Conservation (phyloP, 768 basidiomycete genomes). For the Lactifluus hygrophoroides region DNA sequence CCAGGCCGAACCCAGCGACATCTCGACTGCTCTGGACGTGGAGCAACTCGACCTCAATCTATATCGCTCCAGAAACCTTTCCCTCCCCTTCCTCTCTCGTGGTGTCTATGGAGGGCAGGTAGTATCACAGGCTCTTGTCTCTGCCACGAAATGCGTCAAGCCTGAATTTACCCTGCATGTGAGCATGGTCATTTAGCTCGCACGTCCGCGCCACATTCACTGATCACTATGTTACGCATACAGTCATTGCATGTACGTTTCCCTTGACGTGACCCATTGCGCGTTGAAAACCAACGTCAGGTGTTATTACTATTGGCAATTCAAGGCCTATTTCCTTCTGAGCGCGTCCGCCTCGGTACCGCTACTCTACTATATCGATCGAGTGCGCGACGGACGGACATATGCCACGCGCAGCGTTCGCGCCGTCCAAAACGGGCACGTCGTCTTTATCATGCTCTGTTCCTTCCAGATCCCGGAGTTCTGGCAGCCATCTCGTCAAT, state of each 20-base stretch:
- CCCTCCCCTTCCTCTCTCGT: conserved; percentile 49
- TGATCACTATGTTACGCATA: background rate
- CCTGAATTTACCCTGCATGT: conserved; percentile 64
- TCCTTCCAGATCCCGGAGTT: conserved; percentile 79
- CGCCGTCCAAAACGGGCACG: conserved; percentile 39
- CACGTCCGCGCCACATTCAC: background rate
- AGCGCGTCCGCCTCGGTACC: conserved; percentile 66
- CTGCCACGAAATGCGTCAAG: conserved; percentile 69
- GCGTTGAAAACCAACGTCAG: background rate
- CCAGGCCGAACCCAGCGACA: conserved; percentile 30
- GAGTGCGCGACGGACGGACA: conserved; percentile 63
- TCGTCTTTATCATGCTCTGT: conserved; percentile 60
- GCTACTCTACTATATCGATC: conserved; percentile 72
- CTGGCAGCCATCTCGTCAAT: conserved; percentile 62
- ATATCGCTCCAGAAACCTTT: conserved; percentile 69
- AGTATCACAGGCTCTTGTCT: conserved; percentile 77
- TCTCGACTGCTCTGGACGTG: conserved; percentile 67
- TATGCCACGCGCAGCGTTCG: conserved; percentile 52
- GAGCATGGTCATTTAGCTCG: conserved; percentile 29
- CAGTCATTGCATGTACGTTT: conserved; percentile 64
- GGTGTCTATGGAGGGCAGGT: conserved; percentile 88
- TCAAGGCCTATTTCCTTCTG: conserved; percentile 73
- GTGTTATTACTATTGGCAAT: background rate
- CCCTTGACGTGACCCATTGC: background rate
- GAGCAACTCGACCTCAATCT: conserved; percentile 71